Evolutionary conservation across 2,329 filamentous ascomycete genomes (phyloP).

Genomic region (Diaporthe ilicicola): DNA sequence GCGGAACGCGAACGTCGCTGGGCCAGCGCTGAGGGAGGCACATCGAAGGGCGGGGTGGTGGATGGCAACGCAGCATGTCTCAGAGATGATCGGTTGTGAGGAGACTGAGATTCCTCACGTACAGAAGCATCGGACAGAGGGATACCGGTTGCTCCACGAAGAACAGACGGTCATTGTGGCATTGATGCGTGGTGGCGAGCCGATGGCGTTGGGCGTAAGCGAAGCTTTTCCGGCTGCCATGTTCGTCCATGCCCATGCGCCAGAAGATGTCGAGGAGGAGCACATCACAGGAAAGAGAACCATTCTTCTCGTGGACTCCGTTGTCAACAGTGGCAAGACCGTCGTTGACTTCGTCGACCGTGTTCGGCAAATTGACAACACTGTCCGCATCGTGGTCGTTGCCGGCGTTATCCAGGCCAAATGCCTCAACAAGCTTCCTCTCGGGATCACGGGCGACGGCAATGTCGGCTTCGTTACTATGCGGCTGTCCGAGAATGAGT

Average conservation of each 20-base stretch:
- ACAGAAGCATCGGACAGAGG: conserved; percentile 52
- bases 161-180: conserved; percentile 61
- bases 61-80: conserved; percentile 58
- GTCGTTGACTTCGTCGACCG: conserved; percentile 56
- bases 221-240: conserved; percentile 59
- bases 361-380: conserved; percentile 50
- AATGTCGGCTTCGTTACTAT: conserved; percentile 58
- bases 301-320: conserved; percentile 66
- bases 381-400: conserved; percentile 60
- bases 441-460: conserved; percentile 35
- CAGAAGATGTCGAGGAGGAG: conserved; percentile 50
- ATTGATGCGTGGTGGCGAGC: conserved; percentile 70
- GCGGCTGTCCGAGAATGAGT: conserved; percentile 64
- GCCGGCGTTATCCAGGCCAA: conserved; percentile 62
- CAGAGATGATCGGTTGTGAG: conserved; percentile 59
- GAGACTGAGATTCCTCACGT: conserved; percentile 59
- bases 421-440: conserved; percentile 35
- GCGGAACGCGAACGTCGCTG: conserved; percentile 56
- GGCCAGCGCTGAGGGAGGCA: conserved; percentile 55
- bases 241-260: conserved; percentile 56
- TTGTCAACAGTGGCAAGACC: conserved; percentile 65
- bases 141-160: conserved; percentile 58
- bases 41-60: conserved; percentile 61
- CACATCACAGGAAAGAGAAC: conserved; percentile 51
- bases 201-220: conserved; percentile 67